phyloP scores from a whole-genome alignment of 805 yeast genomes.

The Schizosaccharomyces osmophilus region DNA sequence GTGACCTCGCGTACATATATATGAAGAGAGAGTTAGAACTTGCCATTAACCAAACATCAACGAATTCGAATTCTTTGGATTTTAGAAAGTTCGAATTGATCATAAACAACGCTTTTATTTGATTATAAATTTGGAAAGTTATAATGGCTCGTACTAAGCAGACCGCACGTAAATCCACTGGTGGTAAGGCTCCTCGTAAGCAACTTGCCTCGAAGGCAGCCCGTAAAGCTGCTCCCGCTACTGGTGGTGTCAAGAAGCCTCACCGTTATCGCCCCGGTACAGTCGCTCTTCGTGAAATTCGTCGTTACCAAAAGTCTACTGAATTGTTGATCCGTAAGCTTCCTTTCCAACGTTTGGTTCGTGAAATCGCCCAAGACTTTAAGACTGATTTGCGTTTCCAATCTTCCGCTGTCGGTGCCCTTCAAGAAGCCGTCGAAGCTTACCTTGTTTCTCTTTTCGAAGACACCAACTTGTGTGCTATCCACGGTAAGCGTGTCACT shows the following conservation, averaged over 20 bases:
- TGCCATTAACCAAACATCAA: not conserved
- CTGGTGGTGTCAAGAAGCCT: slow-evolving; percentile 82
- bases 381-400: slow-evolving; percentile 88
- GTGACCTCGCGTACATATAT: not conserved
- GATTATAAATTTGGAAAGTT: not conserved
- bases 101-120: not conserved
- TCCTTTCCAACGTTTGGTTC: slow-evolving; percentile 90
- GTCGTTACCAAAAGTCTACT: slow-evolving; percentile 92
- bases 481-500: slow-evolving; percentile 97
- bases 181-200: slow-evolving; percentile 86
- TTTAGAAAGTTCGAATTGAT: not conserved
- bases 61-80: too few species aligned
- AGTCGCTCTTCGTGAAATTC: slow-evolving; percentile 86
- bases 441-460: slow-evolving; percentile 87
- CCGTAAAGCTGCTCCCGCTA: slow-evolving; percentile 68
- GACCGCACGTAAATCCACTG: slow-evolving; percentile 73
- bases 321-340: slow-evolving; percentile 84
- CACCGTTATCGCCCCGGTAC: slow-evolving; percentile 92
- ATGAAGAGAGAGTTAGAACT: not conserved
- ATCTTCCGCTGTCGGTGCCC: slow-evolving; percentile 89
- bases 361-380: slow-evolving; percentile 89
- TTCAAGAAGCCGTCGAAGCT: slow-evolving; percentile 97
- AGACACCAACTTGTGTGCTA: slow-evolving; percentile 95
- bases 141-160: slow-evolving; percentile 59
- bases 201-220: slow-evolving; percentile 80